A percentile compares a stretch with the other conserved stretches of the same genome.
These are phyloP conservation scores for Neonectria magnoliae DNA, from an alignment of 2,329 filamentous ascomycete species.

Conservation along the genomic window DNA sequence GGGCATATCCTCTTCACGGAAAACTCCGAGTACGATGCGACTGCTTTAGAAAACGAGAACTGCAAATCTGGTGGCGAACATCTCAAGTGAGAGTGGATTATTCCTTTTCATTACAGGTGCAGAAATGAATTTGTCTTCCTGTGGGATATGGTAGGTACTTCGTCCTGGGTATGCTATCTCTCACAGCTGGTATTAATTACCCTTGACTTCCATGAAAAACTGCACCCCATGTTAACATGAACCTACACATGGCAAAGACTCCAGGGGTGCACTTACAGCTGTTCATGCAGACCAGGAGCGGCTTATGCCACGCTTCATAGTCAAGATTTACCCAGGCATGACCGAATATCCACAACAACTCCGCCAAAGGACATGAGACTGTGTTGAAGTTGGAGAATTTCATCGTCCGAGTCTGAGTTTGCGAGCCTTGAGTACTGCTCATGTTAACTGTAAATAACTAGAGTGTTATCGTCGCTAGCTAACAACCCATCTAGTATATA, in stretches of 20 bases:
- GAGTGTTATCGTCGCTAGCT: too few species aligned
- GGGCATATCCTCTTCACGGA: neutral
- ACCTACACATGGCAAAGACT: neutral
- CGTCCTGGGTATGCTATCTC: neutral
- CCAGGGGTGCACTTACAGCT: neutral
- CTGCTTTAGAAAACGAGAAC: neutral
- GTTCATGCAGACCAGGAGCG: neutral
- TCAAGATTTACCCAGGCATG: too few species aligned
- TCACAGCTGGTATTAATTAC: neutral
- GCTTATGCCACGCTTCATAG: too few species aligned
- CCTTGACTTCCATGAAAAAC: neutral
- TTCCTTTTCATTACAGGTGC: neutral
- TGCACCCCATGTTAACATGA: neutral
- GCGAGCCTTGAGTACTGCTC: too few species aligned
- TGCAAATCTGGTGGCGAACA: neutral
- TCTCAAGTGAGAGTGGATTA: neutral
- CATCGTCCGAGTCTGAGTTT: too few species aligned
- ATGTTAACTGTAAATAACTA: too few species aligned
- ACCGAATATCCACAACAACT: too few species aligned
- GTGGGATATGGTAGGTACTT: neutral
- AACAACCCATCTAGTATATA: too few species aligned
- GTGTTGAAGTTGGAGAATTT: too few species aligned
- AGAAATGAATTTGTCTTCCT: neutral
- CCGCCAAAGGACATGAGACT: too few species aligned
- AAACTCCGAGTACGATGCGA: neutral